Evolutionary conservation across 2,329 filamentous ascomycete genomes (phyloP), one percentile per base, ranked within the genome.

Genomic region (Colletotrichum orchidophilum): DNA sequence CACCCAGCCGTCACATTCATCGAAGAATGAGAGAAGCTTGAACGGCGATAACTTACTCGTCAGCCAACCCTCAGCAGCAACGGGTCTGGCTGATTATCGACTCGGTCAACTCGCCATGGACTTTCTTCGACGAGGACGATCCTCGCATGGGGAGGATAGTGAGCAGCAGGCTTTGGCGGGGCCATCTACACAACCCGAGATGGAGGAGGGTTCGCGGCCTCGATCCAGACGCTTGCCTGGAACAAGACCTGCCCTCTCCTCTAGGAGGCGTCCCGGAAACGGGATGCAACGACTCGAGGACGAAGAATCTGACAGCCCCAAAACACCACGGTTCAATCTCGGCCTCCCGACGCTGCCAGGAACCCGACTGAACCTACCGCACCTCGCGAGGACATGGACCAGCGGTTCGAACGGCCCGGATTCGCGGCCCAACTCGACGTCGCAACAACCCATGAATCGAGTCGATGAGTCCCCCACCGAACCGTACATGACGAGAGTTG

Each of bases 311-410:
- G 81, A 84, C 57, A 85, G 82, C 24, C 85, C 86, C 39, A 89
- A 89, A 75, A 83, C 84, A 1, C 84, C 86, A 2, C 79, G 80
- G 3, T 81, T 84, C 59, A 76, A 78, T 21, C 75, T 84, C 3
- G 78, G 79, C 4, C 75, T 82, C 64, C 78, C 80, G n/a, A 76
- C 78, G 33, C 74, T 86, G 27, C 81, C 85, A 12, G 81, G 81
- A 33, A 83, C 82, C 29, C 78, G 82, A 60, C 74, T 86, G 29
- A 78, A 82, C 64, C 76, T 86, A 29, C 83, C 84, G 1, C 80
- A 81, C 61, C 78, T 86, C 15, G 78, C 76, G 63, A 80, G 82
- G 66, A 80, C 81, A 1, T 81, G 82, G 78, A 81, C 81, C 21
- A 76, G 75, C 68, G 78, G 77, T n/a, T 81, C 79, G 18, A 80